Evolutionary conservation across 176 grass and related monocot genomes (phyloP).

Genomic region (Phyllostachys edulis): DNA sequence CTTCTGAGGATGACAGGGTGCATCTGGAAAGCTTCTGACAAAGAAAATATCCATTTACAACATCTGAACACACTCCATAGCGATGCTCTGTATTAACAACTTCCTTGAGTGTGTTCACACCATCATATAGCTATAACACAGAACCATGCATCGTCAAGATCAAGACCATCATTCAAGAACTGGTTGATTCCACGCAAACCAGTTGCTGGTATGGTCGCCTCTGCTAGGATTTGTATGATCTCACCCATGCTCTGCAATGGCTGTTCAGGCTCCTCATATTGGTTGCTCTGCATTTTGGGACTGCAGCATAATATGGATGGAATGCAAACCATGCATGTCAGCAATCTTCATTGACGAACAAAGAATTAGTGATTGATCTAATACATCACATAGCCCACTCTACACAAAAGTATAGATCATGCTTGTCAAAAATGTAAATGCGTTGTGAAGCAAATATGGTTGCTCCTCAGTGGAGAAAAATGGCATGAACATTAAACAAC

Average conservation of each 20-base stretch:
- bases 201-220: conserved; percentile 74
- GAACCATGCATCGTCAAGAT: conserved; percentile 80
- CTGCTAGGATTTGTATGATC: conserved; percentile 87
- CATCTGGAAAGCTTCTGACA: too few relatives aligned
- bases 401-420: neutral
- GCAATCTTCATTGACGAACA: conserved; percentile 60
- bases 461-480: neutral
- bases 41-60: too few relatives aligned
- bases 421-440: neutral
- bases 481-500: neutral
- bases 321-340: conserved; percentile 69
- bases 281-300: conserved; percentile 40
- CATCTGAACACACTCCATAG: too few relatives aligned
- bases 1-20: too few relatives aligned
- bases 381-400: neutral
- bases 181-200: conserved; percentile 64
- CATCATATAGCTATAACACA: too few relatives aligned
- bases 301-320: neutral
- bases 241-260: conserved; percentile 84
- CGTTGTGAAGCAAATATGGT: neutral
- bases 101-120: too few relatives aligned
- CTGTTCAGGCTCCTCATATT: conserved; percentile 78
- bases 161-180: conserved; percentile 64
- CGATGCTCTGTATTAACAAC: too few relatives aligned
- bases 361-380: neutral